A percentile compares a stretch with the other conserved stretches of the same genome.
phyloP scores from a whole-genome alignment of 2,329 filamentous ascomycete species.

The Microdochium trichocladiopsis region DNA sequence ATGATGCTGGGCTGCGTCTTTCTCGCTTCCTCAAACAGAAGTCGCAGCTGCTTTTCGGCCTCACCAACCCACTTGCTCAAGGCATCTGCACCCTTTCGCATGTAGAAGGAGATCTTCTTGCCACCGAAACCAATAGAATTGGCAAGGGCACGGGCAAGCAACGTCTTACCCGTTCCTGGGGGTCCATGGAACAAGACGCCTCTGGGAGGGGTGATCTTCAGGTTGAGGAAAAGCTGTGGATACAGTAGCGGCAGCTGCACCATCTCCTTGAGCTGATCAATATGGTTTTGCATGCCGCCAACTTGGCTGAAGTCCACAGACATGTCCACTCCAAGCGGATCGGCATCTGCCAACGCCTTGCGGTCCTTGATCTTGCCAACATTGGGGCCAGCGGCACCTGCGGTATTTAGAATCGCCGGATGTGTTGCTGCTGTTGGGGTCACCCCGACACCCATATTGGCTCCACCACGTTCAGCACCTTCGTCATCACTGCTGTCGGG shows the following conservation, averaged over 20 bases:
- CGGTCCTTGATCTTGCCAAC: conserved; percentile 91
- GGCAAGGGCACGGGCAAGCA: conserved; percentile 88
- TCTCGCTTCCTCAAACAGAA: conserved; percentile 91
- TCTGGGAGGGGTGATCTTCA: conserved; percentile 88
- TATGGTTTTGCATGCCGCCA: conserved; percentile 85
- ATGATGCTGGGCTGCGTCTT: conserved; percentile 98
- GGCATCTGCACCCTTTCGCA: conserved; percentile 97
- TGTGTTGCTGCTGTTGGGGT: conserved; percentile 45
- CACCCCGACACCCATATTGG: conserved; percentile 54
- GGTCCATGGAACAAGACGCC: conserved; percentile 96
- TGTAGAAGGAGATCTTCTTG: conserved; percentile 96
- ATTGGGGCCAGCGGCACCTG: conserved; percentile 55
- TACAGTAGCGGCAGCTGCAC: conserved; percentile 90
- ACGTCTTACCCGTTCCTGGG: conserved; percentile 93
- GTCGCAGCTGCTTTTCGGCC: conserved; percentile 86
- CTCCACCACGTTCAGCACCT: conserved; percentile 54
- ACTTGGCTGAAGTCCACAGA: conserved; percentile 93
- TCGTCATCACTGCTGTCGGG: conserved; percentile 98
- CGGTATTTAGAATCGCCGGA: conserved; percentile 32
- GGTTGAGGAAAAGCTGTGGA: conserved; percentile 84
- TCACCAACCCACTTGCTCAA: conserved; percentile 99
- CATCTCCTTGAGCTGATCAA: conserved; percentile 98
- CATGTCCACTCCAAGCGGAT: conserved; percentile 87
- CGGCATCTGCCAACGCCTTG: conserved; percentile 86
- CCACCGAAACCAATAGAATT: conserved; percentile 85